Conservation (phyloP, 2,329 filamentous ascomycete genomes). For the Neodidymelliopsis sp. region DNA sequence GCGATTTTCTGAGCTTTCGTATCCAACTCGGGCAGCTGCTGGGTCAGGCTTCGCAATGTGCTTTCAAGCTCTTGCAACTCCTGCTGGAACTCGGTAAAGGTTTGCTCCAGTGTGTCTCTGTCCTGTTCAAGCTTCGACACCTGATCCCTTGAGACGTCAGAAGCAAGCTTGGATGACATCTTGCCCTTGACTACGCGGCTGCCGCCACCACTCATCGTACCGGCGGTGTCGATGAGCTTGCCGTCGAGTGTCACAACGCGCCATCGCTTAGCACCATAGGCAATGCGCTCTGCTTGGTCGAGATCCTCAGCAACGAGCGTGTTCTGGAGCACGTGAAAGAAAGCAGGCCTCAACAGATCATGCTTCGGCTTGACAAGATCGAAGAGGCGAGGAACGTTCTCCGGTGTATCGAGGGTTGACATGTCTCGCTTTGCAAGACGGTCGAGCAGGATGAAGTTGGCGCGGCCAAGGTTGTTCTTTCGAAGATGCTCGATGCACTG, state of each 20-base stretch:
- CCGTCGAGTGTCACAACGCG: constrained; percentile 94
- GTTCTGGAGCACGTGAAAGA: constrained; percentile 94
- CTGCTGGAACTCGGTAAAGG: constrained; percentile 84
- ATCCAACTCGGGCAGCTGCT: constrained; percentile 83
- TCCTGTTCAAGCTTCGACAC: constrained; percentile 87
- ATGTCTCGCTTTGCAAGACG: constrained; percentile 82
- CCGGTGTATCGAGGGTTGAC: constrained; percentile 82
- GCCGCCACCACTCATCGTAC: constrained; percentile 98
- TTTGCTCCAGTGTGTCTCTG: constrained; percentile 82
- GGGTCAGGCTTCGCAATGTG: constrained; percentile 73
- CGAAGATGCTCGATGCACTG: constrained; percentile 97
- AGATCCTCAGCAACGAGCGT: constrained; percentile 92
- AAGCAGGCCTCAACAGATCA: constrained; percentile 84
- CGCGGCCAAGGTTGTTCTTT: constrained; percentile 95
- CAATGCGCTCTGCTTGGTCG: constrained; percentile 95
- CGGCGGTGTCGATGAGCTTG: constrained; percentile 95
- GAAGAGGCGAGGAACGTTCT: constrained; percentile 90
- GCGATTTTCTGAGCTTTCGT: constrained; percentile 90
- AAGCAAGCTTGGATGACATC: constrained; percentile 96
- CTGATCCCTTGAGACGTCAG: constrained; percentile 86
- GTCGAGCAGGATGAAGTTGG: constrained; percentile 96
- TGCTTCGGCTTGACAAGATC: constrained; percentile 91
- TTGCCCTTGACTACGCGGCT: constrained; percentile 87
- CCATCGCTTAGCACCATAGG: constrained; percentile 93
- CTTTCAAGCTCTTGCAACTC: constrained; percentile 82